phyloP scores from a whole-genome alignment of 805 yeast species.

The Wickerhamiella parazyma region DNA sequence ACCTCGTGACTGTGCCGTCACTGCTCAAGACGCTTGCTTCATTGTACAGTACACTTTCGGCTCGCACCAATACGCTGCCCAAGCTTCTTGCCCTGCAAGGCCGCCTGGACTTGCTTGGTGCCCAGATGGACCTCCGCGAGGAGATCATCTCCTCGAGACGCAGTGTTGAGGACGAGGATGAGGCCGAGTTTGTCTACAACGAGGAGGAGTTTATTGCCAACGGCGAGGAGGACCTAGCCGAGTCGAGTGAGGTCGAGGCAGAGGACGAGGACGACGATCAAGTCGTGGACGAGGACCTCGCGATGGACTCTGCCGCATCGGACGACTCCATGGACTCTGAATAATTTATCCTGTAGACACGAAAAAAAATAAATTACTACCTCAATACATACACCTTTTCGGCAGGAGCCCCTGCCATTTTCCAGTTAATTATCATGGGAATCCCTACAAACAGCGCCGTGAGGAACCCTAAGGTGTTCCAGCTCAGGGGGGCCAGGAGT shows the following conservation, averaged over 20 bases:
- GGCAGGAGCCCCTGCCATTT: not conserved
- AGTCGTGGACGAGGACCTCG: constrained; percentile 9
- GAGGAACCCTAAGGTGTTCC: constrained; percentile 43
- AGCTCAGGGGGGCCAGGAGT: constrained; percentile 54
- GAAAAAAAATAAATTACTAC: not conserved
- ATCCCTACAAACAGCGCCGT: constrained; percentile 21
- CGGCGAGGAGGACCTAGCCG: constrained; percentile 34
- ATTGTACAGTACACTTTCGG: constrained; percentile 42
- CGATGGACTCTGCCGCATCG: not conserved
- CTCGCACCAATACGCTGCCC: constrained; percentile 47
- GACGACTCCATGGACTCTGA: constrained; percentile 1
- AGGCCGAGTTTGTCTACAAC: constrained; percentile 28
- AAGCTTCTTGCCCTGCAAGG: constrained; percentile 73
- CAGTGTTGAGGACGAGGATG: constrained; percentile 26
- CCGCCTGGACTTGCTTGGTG: constrained; percentile 56
- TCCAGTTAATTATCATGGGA: constrained; percentile 21
- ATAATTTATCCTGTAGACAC: not conserved
- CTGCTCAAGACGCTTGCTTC: constrained; percentile 42
- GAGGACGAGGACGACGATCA: constrained; percentile 24
- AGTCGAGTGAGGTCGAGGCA: constrained; percentile 26
- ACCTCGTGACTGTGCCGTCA: constrained; percentile 39
- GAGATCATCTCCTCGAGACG: constrained; percentile 30
- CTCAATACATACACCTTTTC: not conserved
- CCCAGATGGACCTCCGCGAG: constrained; percentile 60
- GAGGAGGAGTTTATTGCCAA: constrained; percentile 32